A percentile compares a stretch with the other conserved stretches of the same genome.
Evolutionary conservation across 768 basidiomycete species (phyloP).

Genomic region (Sistotremastrum suecicum): DNA sequence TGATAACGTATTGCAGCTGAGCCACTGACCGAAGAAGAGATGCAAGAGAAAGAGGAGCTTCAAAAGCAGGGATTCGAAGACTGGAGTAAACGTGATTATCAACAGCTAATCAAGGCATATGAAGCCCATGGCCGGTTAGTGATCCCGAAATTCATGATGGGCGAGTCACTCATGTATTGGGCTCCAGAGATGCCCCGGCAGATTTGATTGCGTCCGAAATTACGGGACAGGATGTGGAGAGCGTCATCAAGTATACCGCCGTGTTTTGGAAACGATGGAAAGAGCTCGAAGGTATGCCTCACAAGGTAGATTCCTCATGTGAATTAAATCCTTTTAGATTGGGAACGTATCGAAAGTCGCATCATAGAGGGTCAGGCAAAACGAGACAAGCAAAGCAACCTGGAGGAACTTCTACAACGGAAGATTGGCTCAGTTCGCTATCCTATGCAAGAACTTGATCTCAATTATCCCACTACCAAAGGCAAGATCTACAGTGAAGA

Average conservation of each 20-base stretch:
- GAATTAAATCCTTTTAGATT: conserved; percentile 30
- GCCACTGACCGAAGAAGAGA: conserved; percentile 80
- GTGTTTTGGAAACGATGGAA: conserved; percentile 87
- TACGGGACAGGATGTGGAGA: conserved; percentile 66
- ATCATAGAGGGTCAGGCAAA: conserved; percentile 84
- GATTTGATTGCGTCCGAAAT: conserved; percentile 70
- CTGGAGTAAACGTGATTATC: conserved; percentile 91
- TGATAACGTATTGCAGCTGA: conserved; percentile 40
- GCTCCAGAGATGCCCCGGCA: conserved; percentile 44
- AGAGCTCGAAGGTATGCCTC: conserved; percentile 54
- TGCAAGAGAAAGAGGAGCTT: conserved; percentile 64
- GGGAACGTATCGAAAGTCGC: conserved; percentile 67
- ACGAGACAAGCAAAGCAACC: conserved; percentile 72
- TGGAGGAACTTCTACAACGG: conserved; percentile 60
- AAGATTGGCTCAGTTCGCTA: conserved; percentile 76
- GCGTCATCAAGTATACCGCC: conserved; percentile 63
- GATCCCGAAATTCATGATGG: not conserved
- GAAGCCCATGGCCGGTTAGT: conserved; percentile 71
- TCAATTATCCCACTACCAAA: conserved; percentile 91
- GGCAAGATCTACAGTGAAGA: conserved; percentile 96
- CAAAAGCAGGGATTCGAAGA: conserved; percentile 70
- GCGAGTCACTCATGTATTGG: not conserved
- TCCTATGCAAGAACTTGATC: conserved; percentile 95
- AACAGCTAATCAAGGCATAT: conserved; percentile 71
- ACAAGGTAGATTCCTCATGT: not conserved